Evolutionary conservation across 768 basidiomycete species (phyloP).

Genomic region (Termitomyces sp.): DNA sequence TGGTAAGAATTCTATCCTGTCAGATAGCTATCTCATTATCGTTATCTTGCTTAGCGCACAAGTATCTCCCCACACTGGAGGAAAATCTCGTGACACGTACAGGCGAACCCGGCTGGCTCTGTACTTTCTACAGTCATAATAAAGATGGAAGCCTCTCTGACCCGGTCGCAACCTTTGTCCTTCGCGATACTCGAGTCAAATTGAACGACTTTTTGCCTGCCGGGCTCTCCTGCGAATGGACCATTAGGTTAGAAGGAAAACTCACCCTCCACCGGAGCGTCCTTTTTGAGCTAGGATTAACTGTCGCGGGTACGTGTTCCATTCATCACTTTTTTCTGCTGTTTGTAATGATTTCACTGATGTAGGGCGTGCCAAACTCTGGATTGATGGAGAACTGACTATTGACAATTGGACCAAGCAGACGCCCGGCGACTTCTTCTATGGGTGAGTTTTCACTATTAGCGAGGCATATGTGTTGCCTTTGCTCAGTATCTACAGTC

Average conservation of each 20-base stretch:
- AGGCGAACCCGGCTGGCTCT: conserved; percentile 57
- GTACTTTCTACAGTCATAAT: conserved; percentile 58
- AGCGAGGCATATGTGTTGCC: neutral
- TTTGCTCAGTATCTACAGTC: conserved; percentile 22
- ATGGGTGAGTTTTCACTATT: conserved; percentile 33
- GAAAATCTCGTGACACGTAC: conserved; percentile 43
- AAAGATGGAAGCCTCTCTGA: conserved; percentile 37
- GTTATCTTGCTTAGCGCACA: conserved; percentile 44
- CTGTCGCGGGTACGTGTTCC: conserved; percentile 43
- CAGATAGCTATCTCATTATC: neutral
- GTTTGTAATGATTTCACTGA: neutral
- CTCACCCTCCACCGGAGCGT: conserved; percentile 44
- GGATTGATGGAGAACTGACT: conserved; percentile 47
- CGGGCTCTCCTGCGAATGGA: conserved; percentile 49
- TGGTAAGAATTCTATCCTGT: conserved; percentile 29
- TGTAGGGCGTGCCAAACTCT: conserved; percentile 56
- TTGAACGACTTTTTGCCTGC: conserved; percentile 61
- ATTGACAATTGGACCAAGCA: conserved; percentile 74
- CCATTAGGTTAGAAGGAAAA: conserved; percentile 48
- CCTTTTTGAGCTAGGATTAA: conserved; percentile 54
- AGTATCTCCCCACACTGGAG: conserved; percentile 67
- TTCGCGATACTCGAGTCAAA: conserved; percentile 58
- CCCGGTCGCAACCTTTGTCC: conserved; percentile 39
- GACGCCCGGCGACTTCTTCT: conserved; percentile 63
- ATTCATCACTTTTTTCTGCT: neutral